Base-by-base conservation (phyloP, 352 stramenopile species). In the Pilasporangium apinafurcum region DNA sequence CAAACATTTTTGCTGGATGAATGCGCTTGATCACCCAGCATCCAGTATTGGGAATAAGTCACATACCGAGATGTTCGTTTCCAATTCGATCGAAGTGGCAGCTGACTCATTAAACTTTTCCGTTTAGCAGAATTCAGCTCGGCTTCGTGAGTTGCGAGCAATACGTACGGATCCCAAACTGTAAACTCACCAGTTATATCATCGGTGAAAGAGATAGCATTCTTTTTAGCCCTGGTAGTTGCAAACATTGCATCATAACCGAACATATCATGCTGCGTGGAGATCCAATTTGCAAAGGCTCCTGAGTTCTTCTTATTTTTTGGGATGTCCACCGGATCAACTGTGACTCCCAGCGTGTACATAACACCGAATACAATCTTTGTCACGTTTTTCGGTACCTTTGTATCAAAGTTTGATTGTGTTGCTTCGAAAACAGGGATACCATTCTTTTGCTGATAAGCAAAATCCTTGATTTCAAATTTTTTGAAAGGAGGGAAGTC, bases 221-320 rank as follows among this genome's bases (percentile, higher is more conserved):
- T 57, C 17, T 43, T 59, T 39, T 53, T 62, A 9, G 33, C 37
- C 16, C 37, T 49, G 34, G 44, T 61, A 25, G 46, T 37, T 13
- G 34, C 8, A 32, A 65, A 68, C 7, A 86, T 48, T 2, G 60
- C 57, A 41, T 90, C 77, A 31, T 74, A 86, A 0, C 69, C 72
- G 7, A 67, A 57, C 1, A 63, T 36, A 13, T 54, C 51, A 6
- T 40, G 30, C 32, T 90, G 71, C 2, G 31, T 48, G 8, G 10
- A 32, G 13, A 80, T 56, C 77, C 74, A 90, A 2, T 51, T 34
- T 1, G 39, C 26, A 6, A 71, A 29, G 26, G 48, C 58, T 0
- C 16, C 5, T 4, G 35, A 12, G 5, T 16, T 21, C 25, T 29
- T 40, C 28, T 37, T 37, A 2, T 34, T 33, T 13, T 16, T 44